phyloP scores from a whole-genome alignment of 257 asterid species.

The Capsicum pubescens region DNA sequence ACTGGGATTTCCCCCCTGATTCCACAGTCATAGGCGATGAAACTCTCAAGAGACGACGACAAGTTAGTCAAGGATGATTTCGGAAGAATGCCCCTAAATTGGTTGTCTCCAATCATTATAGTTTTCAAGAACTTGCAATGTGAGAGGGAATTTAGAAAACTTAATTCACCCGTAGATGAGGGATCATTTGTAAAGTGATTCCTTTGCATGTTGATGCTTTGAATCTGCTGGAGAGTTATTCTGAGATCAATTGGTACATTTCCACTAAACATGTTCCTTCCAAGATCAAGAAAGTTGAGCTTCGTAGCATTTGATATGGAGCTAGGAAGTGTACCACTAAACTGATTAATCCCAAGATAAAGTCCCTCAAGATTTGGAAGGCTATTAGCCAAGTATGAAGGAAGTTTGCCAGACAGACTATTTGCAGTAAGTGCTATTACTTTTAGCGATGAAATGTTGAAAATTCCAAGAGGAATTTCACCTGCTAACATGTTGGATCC shows the following conservation, averaged over 20 bases:
- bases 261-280: conserved; percentile 30
- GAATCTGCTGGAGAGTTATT: conserved; percentile 20
- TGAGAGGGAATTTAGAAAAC: conserved; percentile 27
- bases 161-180: background rate
- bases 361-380: conserved; percentile 29
- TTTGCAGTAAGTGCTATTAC: background rate
- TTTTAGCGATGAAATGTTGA: conserved; percentile 30
- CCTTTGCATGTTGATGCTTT: background rate
- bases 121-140: background rate
- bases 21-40: background rate
- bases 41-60: background rate
- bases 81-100: conserved; percentile 37
- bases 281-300: conserved; percentile 11
- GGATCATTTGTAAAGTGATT: conserved; percentile 30
- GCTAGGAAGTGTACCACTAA: conserved; percentile 34
- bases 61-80: conserved; percentile 23
- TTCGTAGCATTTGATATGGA: conserved; percentile 33
- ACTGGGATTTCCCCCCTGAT: conserved; percentile 34
- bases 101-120: background rate
- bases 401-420: conserved; percentile 31
- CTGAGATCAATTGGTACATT: conserved; percentile 30
- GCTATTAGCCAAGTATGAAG: conserved; percentile 18
- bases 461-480: conserved; percentile 29
- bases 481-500: no score
- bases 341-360: conserved; percentile 5